phyloP scores from a whole-genome alignment of 148 eudicot genomes.

The Vaccinium vitisidaea region DNA sequence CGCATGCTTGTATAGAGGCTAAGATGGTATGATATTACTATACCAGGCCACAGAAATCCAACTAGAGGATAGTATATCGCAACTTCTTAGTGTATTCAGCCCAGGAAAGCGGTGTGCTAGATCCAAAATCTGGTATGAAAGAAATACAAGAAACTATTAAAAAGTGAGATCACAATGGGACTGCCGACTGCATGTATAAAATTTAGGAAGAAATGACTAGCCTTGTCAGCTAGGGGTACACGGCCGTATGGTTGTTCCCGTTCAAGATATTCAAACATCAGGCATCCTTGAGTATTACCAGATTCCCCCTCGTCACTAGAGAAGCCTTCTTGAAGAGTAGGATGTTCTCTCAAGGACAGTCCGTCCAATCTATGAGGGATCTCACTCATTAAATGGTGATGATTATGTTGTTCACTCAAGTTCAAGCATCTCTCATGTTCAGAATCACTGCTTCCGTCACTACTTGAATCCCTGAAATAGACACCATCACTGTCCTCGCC shows the following conservation, averaged over 20 bases:
- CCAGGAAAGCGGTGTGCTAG: constrained; percentile 63
- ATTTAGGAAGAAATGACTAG: constrained; percentile 16
- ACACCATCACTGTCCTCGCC: constrained; percentile 76
- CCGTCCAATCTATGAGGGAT: constrained; percentile 31
- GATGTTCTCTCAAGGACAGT: constrained; percentile 37
- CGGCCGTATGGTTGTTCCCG: constrained; percentile 64
- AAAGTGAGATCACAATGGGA: not conserved
- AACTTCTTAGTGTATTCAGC: constrained; percentile 68
- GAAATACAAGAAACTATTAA: constrained; percentile 7
- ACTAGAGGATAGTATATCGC: constrained; percentile 67
- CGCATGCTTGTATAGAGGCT: not conserved
- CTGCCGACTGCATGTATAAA: not conserved
- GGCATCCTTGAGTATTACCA: constrained; percentile 41
- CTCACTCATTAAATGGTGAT: constrained; percentile 29
- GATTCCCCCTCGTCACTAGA: constrained; percentile 82
- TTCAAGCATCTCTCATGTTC: constrained; percentile 54
- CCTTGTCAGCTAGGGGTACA: constrained; percentile 90
- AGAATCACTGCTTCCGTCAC: constrained; percentile 81
- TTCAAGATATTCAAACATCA: constrained; percentile 74
- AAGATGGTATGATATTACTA: not conserved
- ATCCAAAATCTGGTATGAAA: constrained; percentile 48
- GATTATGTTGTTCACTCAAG: constrained; percentile 29
- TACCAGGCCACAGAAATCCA: constrained; percentile 99
- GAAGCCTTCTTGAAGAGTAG: constrained; percentile 54
- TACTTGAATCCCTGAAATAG: constrained; percentile 67